A percentile compares a stretch with the other conserved stretches of the same genome.
These are phyloP conservation scores for Colletotrichum sp. DNA, from an alignment of 2,329 filamentous ascomycete genomes.

Conservation along the genomic window DNA sequence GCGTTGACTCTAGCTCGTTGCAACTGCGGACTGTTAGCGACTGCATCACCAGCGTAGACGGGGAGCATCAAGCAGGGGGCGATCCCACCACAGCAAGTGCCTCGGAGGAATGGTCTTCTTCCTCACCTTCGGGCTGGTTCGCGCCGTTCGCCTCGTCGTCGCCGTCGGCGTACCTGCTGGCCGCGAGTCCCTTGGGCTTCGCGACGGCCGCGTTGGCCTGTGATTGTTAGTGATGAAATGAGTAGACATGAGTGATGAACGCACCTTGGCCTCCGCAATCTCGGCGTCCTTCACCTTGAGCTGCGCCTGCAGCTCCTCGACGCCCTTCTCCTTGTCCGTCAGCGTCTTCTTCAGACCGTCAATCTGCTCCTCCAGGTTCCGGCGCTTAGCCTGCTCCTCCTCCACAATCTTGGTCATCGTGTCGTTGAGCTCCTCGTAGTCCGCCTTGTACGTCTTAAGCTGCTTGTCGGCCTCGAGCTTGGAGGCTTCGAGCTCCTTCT, in stretches of 20 bases:
- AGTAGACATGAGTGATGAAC: constrained; percentile 20
- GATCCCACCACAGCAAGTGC: constrained; percentile 72
- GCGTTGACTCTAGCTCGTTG: constrained; percentile 39
- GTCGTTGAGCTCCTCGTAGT: constrained; percentile 69
- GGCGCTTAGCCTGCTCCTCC: constrained; percentile 60
- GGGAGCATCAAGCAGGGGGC: constrained; percentile 52
- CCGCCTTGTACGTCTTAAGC: constrained; percentile 60
- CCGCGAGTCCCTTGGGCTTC: constrained; percentile 56
- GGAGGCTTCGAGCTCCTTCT: constrained; percentile 60
- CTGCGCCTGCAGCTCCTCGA: constrained; percentile 57
- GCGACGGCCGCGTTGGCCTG: constrained; percentile 51
- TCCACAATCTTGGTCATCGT: constrained; percentile 66
- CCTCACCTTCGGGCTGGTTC: constrained; percentile 60
- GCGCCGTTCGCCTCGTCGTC: constrained; percentile 38
- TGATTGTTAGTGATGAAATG: background rate
- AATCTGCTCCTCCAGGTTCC: constrained; percentile 55
- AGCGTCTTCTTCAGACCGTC: constrained; percentile 50
- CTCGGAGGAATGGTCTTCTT: constrained; percentile 67
- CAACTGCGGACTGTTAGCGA: constrained; percentile 27
- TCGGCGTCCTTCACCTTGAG: constrained; percentile 69
- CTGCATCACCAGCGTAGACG: constrained; percentile 22
- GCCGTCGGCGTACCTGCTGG: constrained; percentile 57
- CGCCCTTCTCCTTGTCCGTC: constrained; percentile 52
- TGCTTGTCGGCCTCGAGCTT: constrained; percentile 56
- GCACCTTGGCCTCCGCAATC: constrained; percentile 65